Conservation (phyloP, 768 basidiomycete genomes). For the Lactarius vividus region DNA sequence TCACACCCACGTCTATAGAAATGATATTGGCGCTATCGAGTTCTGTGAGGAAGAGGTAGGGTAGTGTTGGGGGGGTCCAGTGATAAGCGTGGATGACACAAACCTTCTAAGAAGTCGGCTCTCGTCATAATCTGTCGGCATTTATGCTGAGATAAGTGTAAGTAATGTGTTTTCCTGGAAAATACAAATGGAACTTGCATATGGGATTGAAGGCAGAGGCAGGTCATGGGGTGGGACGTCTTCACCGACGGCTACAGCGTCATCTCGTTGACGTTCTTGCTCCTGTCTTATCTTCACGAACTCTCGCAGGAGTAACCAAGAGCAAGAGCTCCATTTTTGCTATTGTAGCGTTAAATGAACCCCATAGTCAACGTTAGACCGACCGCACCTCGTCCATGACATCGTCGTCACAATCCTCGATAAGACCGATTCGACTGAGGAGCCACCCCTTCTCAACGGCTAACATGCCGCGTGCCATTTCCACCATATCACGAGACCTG, state of each 20-base stretch:
- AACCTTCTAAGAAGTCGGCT: conserved; percentile 77
- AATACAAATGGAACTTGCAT: conserved; percentile 40
- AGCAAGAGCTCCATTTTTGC: conserved; percentile 83
- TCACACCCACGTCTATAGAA: conserved; percentile 71
- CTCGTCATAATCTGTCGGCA: conserved; percentile 83
- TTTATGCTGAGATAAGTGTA: conserved; percentile 44
- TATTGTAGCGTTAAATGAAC: conserved; percentile 28
- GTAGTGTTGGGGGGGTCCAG: background rate
- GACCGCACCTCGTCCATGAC: conserved; percentile 79
- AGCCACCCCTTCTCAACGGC: conserved; percentile 79
- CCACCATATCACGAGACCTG: conserved; percentile 56
- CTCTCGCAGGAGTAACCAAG: conserved; percentile 73
- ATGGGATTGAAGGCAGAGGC: conserved; percentile 61
- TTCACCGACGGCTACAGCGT: conserved; percentile 39
- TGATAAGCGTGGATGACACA: conserved; percentile 25
- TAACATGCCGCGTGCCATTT: conserved; percentile 62
- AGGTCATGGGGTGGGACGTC: conserved; percentile 42
- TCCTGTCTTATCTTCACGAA: conserved; percentile 62
- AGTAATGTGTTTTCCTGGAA: background rate
- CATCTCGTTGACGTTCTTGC: conserved; percentile 44
- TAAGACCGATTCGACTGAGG: conserved; percentile 74
- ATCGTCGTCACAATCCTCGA: conserved; percentile 80
- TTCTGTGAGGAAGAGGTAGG: conserved; percentile 36
- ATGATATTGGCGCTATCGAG: conserved; percentile 72
- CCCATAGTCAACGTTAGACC: background rate